Percentiles rank a stretch among this genome's conserved stretches.
These are phyloP conservation scores for Fusarium camptoceras DNA, from an alignment of 2,329 filamentous ascomycete species.

Conservation along the genomic window DNA sequence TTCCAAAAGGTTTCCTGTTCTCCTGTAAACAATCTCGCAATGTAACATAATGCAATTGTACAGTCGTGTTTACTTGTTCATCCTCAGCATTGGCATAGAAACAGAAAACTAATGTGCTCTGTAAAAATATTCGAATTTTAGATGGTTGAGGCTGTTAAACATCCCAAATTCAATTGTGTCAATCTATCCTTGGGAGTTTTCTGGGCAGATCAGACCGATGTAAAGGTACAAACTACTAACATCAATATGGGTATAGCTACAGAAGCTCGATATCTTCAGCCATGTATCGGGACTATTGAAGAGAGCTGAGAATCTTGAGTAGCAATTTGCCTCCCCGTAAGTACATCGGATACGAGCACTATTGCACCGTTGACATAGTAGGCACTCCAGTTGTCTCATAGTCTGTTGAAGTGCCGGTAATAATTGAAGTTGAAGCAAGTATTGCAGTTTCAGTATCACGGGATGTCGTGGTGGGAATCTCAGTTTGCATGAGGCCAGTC, in stretches of 20 bases:
- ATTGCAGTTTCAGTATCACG: too few relatives aligned
- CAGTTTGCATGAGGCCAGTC: too few relatives aligned
- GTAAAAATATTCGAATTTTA: neutral
- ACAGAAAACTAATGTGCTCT: neutral
- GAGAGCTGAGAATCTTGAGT: neutral
- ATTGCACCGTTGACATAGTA: too few relatives aligned
- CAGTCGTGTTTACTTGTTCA: neutral
- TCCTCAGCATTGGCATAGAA: neutral
- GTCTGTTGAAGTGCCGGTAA: neutral
- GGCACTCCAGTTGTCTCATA: neutral
- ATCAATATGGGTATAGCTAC: neutral
- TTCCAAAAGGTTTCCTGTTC: neutral
- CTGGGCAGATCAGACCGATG: neutral
- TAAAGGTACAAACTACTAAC: neutral
- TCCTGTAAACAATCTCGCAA: neutral
- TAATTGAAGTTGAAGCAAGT: too few relatives aligned
- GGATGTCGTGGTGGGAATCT: too few relatives aligned
- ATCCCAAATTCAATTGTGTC: neutral
- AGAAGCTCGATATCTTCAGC: neutral
- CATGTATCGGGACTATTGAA: neutral
- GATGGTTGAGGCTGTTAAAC: neutral
- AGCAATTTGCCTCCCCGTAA: neutral
- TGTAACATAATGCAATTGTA: neutral
- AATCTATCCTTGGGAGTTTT: neutral
- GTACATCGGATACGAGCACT: neutral